A percentile compares a stretch with the other conserved stretches of the same genome.
Evolutionary conservation across 2,329 filamentous ascomycete genomes (phyloP).

Genomic region (Pseudogymnoascus verrucosus): DNA sequence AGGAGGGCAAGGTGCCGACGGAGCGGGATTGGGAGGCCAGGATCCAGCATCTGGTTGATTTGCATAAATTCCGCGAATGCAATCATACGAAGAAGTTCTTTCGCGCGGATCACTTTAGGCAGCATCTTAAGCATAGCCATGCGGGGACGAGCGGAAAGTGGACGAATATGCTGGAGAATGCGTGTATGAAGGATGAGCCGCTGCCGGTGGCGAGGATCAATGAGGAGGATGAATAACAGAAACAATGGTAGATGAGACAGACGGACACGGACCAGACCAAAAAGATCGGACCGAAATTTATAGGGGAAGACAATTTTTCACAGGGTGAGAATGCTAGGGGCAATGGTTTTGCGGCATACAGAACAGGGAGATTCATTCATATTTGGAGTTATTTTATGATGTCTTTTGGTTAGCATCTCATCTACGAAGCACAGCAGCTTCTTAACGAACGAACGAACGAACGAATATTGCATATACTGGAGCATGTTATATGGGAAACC

Average conservation of each 20-base stretch:
- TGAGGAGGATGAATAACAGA: constrained; percentile 25
- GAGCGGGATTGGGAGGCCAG: constrained; percentile 84
- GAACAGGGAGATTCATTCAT: neutral
- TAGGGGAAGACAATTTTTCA: neutral
- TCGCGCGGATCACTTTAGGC: constrained; percentile 92
- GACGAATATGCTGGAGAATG: constrained; percentile 96
- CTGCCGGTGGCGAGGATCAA: constrained; percentile 35
- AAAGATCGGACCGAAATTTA: constrained; percentile 1
- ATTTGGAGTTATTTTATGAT: neutral
- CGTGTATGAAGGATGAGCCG: constrained; percentile 86
- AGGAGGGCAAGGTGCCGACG: constrained; percentile 44
- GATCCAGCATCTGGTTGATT: constrained; percentile 76
- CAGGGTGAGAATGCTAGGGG: neutral
- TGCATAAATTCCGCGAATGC: constrained; percentile 96
- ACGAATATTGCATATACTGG: neutral
- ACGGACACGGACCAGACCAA: neutral
- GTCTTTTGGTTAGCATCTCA: neutral
- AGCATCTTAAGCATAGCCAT: constrained; percentile 97
- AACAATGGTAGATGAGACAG: constrained; percentile 12
- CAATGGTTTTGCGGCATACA: neutral
- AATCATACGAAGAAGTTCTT: constrained; percentile 98
- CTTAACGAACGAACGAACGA: neutral
- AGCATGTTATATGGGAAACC: neutral
- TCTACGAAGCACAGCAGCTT: neutral
- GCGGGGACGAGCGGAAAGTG: constrained; percentile 94